phyloP scores from a whole-genome alignment of 164 flowering plant genomes.

The Magnolia officinalis region DNA sequence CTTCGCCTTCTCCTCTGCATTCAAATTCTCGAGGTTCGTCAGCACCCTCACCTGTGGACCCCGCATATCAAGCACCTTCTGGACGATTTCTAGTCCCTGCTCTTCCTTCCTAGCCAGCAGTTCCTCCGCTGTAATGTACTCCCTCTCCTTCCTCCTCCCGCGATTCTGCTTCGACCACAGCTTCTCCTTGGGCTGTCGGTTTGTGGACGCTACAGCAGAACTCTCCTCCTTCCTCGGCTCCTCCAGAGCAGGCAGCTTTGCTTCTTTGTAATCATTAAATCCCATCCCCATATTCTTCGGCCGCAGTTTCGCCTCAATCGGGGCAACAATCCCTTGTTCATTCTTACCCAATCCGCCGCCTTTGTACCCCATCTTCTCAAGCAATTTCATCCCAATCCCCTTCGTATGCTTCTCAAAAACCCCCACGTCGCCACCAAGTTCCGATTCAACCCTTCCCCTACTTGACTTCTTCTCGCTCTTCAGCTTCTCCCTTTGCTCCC shows the following conservation, averaged over 20 bases:
- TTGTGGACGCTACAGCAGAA: slow-evolving; percentile 13
- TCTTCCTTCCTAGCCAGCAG: slow-evolving; percentile 68
- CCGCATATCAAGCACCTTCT: slow-evolving; percentile 85
- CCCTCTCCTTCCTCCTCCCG: slow-evolving; percentile 35
- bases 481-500: slow-evolving; percentile 34
- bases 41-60: slow-evolving; percentile 87
- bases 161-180: slow-evolving; percentile 48
- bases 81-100: slow-evolving; percentile 52
- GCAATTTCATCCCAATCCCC: slow-evolving; percentile 73
- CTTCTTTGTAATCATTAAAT: slow-evolving; percentile 62
- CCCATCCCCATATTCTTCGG: slow-evolving; percentile 93
- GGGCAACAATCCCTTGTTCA: slow-evolving; percentile 79
- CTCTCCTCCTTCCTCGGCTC: slow-evolving; percentile 39
- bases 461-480: slow-evolving; percentile 26
- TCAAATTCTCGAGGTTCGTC: slow-evolving; percentile 75
- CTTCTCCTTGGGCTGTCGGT: slow-evolving; percentile 34
- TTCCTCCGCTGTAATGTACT: slow-evolving; percentile 64
- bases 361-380: slow-evolving; percentile 88
- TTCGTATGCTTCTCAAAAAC: slow-evolving; percentile 69
- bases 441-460: slow-evolving; percentile 24
- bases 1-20: slow-evolving; percentile 66
- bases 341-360: slow-evolving; percentile 94
- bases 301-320: slow-evolving; percentile 69
- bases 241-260: slow-evolving; percentile 30
- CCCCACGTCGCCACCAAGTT: slow-evolving; percentile 41